Evolutionary conservation across 202 grass and related monocot genomes (phyloP).

Genomic region (Cymbopogon flexuosus): DNA sequence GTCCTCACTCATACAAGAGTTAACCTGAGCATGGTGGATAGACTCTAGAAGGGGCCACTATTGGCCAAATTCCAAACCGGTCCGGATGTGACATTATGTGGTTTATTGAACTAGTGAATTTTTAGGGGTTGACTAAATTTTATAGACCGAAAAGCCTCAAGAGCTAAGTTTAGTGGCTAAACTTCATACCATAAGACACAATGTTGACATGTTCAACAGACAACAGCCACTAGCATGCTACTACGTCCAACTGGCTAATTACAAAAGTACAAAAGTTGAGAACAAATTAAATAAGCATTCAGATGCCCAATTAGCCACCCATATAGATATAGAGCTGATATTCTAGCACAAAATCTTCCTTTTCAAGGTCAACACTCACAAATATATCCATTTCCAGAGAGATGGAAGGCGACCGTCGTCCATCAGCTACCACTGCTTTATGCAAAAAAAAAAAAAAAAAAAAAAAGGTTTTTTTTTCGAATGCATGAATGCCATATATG

Average conservation of each 20-base stretch:
- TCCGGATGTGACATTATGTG: too few species aligned
- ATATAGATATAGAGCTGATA: conserved; percentile 4
- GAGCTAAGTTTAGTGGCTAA: too few species aligned
- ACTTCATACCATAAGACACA: too few species aligned
- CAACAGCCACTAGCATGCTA: too few species aligned
- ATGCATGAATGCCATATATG: not conserved
- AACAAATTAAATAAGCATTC: not conserved
- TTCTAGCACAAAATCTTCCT: conserved; percentile 21
- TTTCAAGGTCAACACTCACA: conserved; percentile 17
- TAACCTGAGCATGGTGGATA: too few species aligned
- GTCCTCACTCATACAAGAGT: too few species aligned
- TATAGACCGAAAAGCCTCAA: too few species aligned
- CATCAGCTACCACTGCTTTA: not conserved
- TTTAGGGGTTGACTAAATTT: too few species aligned
- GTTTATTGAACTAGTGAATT: too few species aligned
- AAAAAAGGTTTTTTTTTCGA: not conserved
- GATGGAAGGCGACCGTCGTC: not conserved
- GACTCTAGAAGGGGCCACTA: too few species aligned
- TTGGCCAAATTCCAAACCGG: too few species aligned
- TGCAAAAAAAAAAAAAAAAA: not conserved
- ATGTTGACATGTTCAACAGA: too few species aligned
- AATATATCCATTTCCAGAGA: not conserved
- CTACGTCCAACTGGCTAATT: not conserved
- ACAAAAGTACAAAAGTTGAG: not conserved
- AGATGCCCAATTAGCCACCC: not conserved